phyloP scores from a whole-genome alignment of 73 alveolate species.

The Paramecium sonneborni region DNA sequence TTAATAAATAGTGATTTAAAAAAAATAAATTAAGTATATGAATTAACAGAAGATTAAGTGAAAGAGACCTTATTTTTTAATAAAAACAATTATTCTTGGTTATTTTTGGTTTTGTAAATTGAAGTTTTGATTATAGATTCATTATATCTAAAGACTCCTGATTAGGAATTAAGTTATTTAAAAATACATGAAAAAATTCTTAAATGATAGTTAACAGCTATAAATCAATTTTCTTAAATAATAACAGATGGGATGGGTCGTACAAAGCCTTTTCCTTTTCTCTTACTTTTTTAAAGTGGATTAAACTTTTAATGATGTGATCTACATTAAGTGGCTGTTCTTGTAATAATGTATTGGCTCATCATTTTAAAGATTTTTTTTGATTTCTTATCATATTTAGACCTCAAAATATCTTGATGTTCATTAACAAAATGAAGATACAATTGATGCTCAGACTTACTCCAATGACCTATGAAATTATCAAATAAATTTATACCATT shows the following conservation, averaged over 20 bases:
- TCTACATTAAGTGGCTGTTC: conserved; percentile 60
- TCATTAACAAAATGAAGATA: conserved; percentile 46
- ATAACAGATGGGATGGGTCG: neutral
- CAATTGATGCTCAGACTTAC: conserved; percentile 3
- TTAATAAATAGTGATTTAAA: neutral
- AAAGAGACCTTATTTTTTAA: neutral
- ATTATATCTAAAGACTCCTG: neutral
- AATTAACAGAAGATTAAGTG: neutral
- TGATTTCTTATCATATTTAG: conserved; percentile 48
- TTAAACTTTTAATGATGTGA: conserved; percentile 53
- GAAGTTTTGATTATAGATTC: neutral
- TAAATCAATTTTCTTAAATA: neutral
- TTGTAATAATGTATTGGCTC: conserved; percentile 23
- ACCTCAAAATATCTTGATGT: conserved; percentile 16
- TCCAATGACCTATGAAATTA: conserved; percentile 43
- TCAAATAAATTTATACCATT: conserved; percentile 9
- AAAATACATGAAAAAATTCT: neutral
- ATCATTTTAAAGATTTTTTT: conserved; percentile 39
- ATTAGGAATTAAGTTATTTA: neutral
- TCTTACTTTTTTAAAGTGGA: conserved; percentile 30
- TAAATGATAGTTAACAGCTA: neutral
- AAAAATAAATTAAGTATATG: neutral
- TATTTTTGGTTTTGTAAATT: neutral
- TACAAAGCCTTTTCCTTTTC: neutral
- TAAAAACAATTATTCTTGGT: neutral